Base-by-base conservation (phyloP, 768 basidiomycete genomes). In the Russula vinacea region DNA sequence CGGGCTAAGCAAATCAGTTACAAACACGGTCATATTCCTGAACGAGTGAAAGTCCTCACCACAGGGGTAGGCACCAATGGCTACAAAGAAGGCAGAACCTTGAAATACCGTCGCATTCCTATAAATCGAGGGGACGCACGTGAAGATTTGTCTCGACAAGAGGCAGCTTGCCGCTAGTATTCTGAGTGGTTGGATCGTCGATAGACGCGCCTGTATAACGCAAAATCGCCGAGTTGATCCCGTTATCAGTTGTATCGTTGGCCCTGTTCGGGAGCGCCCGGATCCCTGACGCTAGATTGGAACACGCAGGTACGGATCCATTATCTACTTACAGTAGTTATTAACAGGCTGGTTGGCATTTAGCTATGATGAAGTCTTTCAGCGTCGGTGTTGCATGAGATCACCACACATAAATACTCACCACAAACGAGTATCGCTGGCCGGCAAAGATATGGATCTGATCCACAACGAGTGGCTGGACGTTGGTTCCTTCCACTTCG, bases 361-460 rank as follows among this genome's bases (percentile, higher is more conserved):
- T 5, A 50, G 24, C 49, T 50, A 17, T n/a, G 49, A 17, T 2
- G 7, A 26, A 17, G 16, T 16, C 10, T 32, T 32, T 2, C 26
- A 24, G 14, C 8, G 50, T 14, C 3, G 24, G 29, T 35, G 35
- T 35, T 7, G 8, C 35, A 35, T 35, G 35, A 35, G 8, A 35
- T 10, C 8, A 7, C 35, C 35, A 35, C 6, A 7, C 10, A 7
- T 35, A 7, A 35, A 35, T 35, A 35, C 51, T 17, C 13, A 52
- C 51, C 3, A 52, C 51, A 29, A 11, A 10, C 1, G 52, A 53
- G 33, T 53, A 53, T 5, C 54, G 54, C 37, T 56, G 54, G 37
- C 54, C 83, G 11, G 75, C 73, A 57, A 77, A 81, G 42, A 86
- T 79, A 6, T 76, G 70, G 54, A 83, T 76, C 13, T 72, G 67